Base-by-base conservation (phyloP, 352 stramenopile species). In the Thraustochytrium striatum region DNA sequence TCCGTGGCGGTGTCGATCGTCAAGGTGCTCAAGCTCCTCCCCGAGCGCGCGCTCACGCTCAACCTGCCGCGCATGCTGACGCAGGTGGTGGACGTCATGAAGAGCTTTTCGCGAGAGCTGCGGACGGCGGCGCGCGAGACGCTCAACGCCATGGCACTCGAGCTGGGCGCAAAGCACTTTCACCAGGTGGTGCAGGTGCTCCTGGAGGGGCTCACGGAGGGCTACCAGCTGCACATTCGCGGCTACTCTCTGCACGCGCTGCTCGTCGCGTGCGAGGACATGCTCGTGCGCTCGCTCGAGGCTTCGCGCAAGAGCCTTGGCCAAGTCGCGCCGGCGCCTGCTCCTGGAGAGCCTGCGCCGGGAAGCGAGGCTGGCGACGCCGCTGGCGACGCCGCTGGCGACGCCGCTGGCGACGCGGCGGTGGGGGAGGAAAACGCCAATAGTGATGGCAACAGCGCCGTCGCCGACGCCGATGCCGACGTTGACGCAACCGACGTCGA, bases 1-100 rank as follows among this genome's bases (percentile, higher is more conserved):
- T 88, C 89, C 3, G 70, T 95, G 19, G 90, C 90, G 0, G 81
- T 94, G 2, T 89, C 89, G 19, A 85, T 95, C 47, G 89, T 94
- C 13, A 94, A 94, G 81, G 87, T 95, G 13, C 79, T 94, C 32
- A 88, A 90, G 39, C 88, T 87, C 3, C 82, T 94, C 53, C 89
- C 86, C 21, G 85, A 19, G 13, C 16, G 36, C 19, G 41, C 85
- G 13, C 84, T 84, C 9, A 85, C 85, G 13, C 94, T 94, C 80
- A 90, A 91, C 69, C 72, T 89, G 8, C 89, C 94, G 82, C 44
- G 52, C 19, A 86, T 94, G 69, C 90, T 90, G 0, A 94, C 93
- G 82, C 79, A 94, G 68, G 82, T 94, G 32, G 75, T 94, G 19
- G 65, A 75, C 11, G 44, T 43, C 5, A 35, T 75, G 65, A 30